These are phyloP conservation scores for Sporisorium scitamineum DNA, from an alignment of 1,284 basidiomycete species.

Conservation along the genomic window DNA sequence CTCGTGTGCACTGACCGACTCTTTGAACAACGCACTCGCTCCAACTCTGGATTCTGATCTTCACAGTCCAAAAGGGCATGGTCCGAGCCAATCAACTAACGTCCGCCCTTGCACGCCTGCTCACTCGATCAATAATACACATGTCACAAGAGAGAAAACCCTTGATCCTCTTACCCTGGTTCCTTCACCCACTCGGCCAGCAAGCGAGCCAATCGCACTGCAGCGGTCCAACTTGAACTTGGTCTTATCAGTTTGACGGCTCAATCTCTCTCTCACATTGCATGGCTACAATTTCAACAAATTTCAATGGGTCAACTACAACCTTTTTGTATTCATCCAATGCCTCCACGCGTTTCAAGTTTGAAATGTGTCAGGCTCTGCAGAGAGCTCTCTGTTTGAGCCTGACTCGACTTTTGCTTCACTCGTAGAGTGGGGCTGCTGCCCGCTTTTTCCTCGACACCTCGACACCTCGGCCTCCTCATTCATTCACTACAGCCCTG, in stretches of 20 bases:
- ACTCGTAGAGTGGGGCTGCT: neutral
- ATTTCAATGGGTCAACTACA: slow-evolving; percentile 5
- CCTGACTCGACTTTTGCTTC: slow-evolving; percentile 23
- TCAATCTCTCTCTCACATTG: slow-evolving; percentile 8
- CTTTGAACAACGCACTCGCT: neutral
- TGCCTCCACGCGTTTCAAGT: slow-evolving; percentile 13
- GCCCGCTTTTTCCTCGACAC: neutral
- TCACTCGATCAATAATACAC: no score
- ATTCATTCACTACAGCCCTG: neutral
- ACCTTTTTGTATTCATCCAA: slow-evolving; percentile 14
- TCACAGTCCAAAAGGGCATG: slow-evolving; percentile 1
- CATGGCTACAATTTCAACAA: neutral
- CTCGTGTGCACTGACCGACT: slow-evolving; percentile 8
- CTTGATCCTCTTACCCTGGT: slow-evolving; percentile 6
- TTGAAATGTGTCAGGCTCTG: slow-evolving; percentile 15
- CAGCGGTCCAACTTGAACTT: neutral
- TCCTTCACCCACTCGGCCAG: slow-evolving; percentile 10
- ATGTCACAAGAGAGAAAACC: no score
- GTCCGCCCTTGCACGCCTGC: no score
- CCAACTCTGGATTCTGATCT: neutral
- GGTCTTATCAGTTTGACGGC: slow-evolving; percentile 35
- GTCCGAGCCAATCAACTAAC: slow-evolving; percentile 22
- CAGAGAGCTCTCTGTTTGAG: slow-evolving; percentile 1
- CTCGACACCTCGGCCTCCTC: neutral
- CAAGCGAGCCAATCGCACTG: slow-evolving; percentile 11